Conservation (phyloP, 2,329 filamentous ascomycete species). For the Colletotrichum destructivum region DNA sequence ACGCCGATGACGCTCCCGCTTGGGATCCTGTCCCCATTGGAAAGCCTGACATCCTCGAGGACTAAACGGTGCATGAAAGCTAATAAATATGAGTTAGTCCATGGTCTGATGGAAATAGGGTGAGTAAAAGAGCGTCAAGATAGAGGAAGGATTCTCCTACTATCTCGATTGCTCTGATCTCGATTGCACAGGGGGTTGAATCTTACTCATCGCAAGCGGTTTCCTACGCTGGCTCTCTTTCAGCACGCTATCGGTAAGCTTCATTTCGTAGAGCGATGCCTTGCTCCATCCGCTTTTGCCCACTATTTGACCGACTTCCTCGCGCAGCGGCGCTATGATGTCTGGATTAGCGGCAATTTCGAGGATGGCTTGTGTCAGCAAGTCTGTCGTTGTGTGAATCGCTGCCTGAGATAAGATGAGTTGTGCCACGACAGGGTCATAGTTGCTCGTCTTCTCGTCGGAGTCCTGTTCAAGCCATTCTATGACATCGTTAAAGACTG, state of each 20-base stretch:
- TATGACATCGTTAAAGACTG: not conserved
- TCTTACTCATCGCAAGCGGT: not conserved
- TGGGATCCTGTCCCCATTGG: no score
- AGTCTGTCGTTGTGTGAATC: slow-evolving; percentile 59
- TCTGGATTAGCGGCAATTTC: not conserved
- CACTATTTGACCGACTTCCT: no score
- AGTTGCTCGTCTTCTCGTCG: slow-evolving; percentile 49
- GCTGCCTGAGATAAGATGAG: slow-evolving; percentile 79
- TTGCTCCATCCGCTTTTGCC: not conserved
- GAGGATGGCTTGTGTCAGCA: slow-evolving; percentile 40
- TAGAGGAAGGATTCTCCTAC: no score
- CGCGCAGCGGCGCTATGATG: not conserved
- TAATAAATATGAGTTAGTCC: not conserved
- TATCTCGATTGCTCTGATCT: not conserved
- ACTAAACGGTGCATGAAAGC: no score
- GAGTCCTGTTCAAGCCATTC: not conserved
- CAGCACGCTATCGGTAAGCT: slow-evolving; percentile 12
- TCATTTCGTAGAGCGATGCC: not conserved
- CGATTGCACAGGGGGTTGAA: not conserved
- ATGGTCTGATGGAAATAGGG: not conserved
- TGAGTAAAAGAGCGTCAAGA: not conserved
- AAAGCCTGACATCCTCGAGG: no score
- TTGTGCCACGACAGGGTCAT: slow-evolving; percentile 76
- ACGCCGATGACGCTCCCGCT: not conserved
- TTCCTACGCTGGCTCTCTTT: slow-evolving; percentile 13